These are phyloP conservation scores for Aspergillus unguis DNA, from an alignment of 2,329 filamentous ascomycete genomes.

Conservation along the genomic window DNA sequence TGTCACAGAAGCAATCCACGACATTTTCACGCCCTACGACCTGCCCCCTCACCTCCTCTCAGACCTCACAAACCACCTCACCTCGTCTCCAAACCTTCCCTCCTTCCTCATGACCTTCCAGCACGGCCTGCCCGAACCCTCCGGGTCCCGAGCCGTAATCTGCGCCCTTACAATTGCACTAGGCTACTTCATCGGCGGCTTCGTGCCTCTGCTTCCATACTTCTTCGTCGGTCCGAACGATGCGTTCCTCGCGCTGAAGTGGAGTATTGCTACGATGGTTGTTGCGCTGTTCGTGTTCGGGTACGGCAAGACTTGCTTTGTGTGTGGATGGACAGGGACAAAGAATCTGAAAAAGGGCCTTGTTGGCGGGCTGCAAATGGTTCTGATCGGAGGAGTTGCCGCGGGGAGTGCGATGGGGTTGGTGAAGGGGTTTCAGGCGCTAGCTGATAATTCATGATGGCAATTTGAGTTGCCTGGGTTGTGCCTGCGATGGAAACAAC, in stretches of 20 bases:
- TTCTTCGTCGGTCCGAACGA: conserved; percentile 69
- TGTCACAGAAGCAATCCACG: conserved; percentile 30
- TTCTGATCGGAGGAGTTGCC: conserved; percentile 39
- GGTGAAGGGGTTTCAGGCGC: conserved; percentile 37
- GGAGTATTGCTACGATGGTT: conserved; percentile 52
- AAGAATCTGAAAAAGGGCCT: conserved; percentile 33
- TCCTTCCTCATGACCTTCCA: conserved; percentile 44
- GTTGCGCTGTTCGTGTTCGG: conserved; percentile 51
- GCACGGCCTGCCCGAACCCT: conserved; percentile 39
- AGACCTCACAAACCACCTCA: conserved; percentile 36
- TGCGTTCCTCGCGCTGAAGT: conserved; percentile 70
- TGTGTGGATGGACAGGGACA: conserved; percentile 36
- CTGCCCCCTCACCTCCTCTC: conserved; percentile 34
- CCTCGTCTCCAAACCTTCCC: conserved; percentile 35
- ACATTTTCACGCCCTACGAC: conserved; percentile 41
- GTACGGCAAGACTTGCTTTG: conserved; percentile 47
- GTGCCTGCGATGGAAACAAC: too few relatives aligned
- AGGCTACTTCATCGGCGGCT: conserved; percentile 43
- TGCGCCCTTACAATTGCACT: conserved; percentile 41
- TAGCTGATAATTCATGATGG: conserved; percentile 19
- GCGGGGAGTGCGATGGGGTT: conserved; percentile 41
- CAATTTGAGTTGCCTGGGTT: neutral
- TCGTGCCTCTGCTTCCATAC: conserved; percentile 53
- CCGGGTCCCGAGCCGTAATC: conserved; percentile 35
- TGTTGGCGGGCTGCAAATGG: conserved; percentile 39